Percentiles rank a stretch among this genome's conserved stretches.
Evolutionary conservation across 2,329 filamentous ascomycete genomes (phyloP).

Genomic region (Raffaelea ambrosiae): DNA sequence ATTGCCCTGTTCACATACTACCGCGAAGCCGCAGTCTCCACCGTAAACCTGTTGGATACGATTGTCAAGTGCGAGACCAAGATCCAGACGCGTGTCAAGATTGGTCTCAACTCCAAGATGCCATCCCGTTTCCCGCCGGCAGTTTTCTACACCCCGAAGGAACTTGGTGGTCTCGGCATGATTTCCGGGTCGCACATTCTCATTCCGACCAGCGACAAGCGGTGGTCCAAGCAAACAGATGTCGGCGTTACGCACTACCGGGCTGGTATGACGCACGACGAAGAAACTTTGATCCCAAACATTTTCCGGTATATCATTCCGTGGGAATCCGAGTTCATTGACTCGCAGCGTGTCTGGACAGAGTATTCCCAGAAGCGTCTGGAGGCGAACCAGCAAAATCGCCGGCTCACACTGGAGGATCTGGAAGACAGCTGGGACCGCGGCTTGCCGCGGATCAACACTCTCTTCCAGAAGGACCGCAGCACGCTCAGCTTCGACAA

Average conservation of each 20-base stretch:
- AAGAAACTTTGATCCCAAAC: conserved; percentile 95
- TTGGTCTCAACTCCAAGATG: conserved; percentile 98
- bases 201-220: conserved; percentile 94
- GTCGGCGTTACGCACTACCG: conserved; percentile 95
- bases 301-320: conserved; percentile 99
- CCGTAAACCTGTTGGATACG: conserved; percentile 85
- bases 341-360: conserved; percentile 97
- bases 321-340: conserved; percentile 98
- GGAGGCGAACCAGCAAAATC: conserved; percentile 95
- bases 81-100: conserved; percentile 98
- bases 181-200: conserved; percentile 97
- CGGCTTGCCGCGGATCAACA: conserved; percentile 95
- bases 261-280: conserved; percentile 95
- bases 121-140: conserved; percentile 96
- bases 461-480: conserved; percentile 95
- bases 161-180: conserved; percentile 94
- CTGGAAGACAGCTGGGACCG: conserved; percentile 98
- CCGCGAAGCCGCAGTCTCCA: conserved; percentile 92
- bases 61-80: conserved; percentile 99
- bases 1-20: conserved; percentile 99
- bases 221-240: conserved; percentile 97
- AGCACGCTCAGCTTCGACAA: conserved; percentile 98
- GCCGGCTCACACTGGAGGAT: conserved; percentile 88
- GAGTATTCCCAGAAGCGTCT: conserved; percentile 97
- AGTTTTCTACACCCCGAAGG: conserved; percentile 98